Conservation (phyloP, 441 rosid genomes). For the Populus hybrid region DNA sequence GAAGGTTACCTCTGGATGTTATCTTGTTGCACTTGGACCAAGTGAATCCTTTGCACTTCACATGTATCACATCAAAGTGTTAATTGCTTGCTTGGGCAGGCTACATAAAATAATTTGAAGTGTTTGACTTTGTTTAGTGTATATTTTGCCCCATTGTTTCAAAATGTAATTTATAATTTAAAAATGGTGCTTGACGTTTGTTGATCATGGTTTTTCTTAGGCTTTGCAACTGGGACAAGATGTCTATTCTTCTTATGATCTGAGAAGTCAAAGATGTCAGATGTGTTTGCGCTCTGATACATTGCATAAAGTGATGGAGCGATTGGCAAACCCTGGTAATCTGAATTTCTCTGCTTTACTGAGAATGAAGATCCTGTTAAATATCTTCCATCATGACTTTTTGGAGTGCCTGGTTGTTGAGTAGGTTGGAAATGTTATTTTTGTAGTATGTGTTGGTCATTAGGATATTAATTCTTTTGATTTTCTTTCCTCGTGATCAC, state of each 20-base stretch:
- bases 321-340: conserved; percentile 76
- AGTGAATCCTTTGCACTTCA: not conserved
- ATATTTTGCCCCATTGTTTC: not conserved
- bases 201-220: conserved; percentile 26
- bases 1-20: not conserved
- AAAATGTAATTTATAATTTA: conserved; percentile 4
- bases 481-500: not conserved
- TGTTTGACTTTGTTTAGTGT: not conserved
- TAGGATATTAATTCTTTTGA: not conserved
- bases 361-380: not conserved
- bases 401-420: not conserved
- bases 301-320: conserved; percentile 61
- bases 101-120: not conserved
- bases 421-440: not conserved
- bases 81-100: not conserved
- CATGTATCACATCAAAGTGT: not conserved
- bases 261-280: conserved; percentile 75
- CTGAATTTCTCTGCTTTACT: not conserved
- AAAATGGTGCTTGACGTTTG: not conserved
- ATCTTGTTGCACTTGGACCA: not conserved
- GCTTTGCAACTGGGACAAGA: conserved; percentile 95
- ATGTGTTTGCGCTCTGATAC: conserved; percentile 62
- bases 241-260: conserved; percentile 48
- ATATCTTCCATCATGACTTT: not conserved
- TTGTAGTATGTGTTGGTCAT: not conserved